Percentiles rank a stretch among this genome's conserved stretches.
These are phyloP conservation scores for Nakaseomyces glabratus DNA, from an alignment of 1,139 yeast genomes.

Conservation along the genomic window DNA sequence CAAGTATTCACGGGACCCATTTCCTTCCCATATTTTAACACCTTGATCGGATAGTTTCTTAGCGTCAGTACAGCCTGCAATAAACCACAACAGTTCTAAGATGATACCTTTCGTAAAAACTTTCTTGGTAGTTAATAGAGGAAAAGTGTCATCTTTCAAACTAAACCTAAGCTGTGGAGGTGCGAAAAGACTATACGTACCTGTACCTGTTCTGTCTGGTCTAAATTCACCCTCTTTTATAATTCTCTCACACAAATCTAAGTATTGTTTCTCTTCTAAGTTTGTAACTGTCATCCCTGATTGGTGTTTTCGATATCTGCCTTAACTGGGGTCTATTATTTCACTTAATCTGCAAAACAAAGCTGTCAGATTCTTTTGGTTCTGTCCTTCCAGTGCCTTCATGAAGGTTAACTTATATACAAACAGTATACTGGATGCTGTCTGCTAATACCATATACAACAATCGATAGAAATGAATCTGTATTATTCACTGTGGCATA, in stretches of 20 bases:
- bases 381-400: too few species aligned
- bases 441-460: too few species aligned
- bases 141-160: conserved; percentile 63
- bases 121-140: conserved; percentile 83
- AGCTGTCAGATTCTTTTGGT: too few species aligned
- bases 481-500: too few species aligned
- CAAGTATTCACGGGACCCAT: conserved; percentile 88
- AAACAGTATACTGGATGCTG: too few species aligned
- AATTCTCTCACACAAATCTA: conserved; percentile 70
- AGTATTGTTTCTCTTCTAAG: conserved; percentile 71
- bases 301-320: too few species aligned
- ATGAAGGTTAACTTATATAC: too few species aligned
- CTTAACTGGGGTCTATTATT: too few species aligned
- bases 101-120: conserved; percentile 86
- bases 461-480: too few species aligned
- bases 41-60: conserved; percentile 69
- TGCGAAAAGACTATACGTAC: conserved; percentile 81
- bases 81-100: conserved; percentile 87
- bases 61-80: conserved; percentile 84
- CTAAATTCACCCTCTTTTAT: conserved; percentile 80
- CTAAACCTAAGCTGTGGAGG: conserved; percentile 92
- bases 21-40: conserved; percentile 97
- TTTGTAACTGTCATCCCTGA: conserved; percentile 28
- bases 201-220: conserved; percentile 96
- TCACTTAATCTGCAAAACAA: too few species aligned